A percentile compares a stretch with the other conserved stretches of the same genome.
Conservation (phyloP, 768 basidiomycete species). For the Hypholoma fasciculare region DNA sequence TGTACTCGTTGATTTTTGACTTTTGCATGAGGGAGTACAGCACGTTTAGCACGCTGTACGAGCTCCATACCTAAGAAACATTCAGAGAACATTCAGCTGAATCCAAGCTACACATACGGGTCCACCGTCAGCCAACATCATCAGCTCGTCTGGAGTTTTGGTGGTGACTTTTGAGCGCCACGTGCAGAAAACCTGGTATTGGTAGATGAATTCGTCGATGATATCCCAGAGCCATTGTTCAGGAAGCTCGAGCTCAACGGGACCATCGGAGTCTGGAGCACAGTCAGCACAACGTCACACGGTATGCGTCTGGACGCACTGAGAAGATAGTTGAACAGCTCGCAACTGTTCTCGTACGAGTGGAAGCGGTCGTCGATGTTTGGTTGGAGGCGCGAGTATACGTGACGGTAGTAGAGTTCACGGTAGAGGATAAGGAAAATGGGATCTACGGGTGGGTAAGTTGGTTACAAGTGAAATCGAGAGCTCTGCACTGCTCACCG, state of each 20-base stretch:
- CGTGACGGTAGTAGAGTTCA: slow-evolving; percentile 93
- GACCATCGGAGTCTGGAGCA: slow-evolving; percentile 83
- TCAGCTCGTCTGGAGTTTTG: slow-evolving; percentile 89
- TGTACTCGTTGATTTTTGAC: slow-evolving; percentile 91
- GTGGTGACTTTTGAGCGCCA: slow-evolving; percentile 84
- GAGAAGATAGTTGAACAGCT: slow-evolving; percentile 95
- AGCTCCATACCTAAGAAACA: slow-evolving; percentile 83
- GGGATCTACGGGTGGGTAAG: slow-evolving; percentile 50
- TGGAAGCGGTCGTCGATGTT: slow-evolving; percentile 98
- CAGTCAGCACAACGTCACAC: neutral
- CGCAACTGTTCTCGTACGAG: slow-evolving; percentile 97
- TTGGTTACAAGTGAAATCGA: neutral
- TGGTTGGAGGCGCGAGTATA: slow-evolving; percentile 93
- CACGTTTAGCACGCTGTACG: slow-evolving; percentile 97
- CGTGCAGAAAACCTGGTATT: slow-evolving; percentile 94
- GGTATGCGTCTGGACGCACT: slow-evolving; percentile 49
- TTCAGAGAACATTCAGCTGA: neutral
- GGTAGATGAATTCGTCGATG: slow-evolving; percentile 97
- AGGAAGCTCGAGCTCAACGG: slow-evolving; percentile 90
- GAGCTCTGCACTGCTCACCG: slow-evolving; percentile 45
- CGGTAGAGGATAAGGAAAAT: slow-evolving; percentile 97
- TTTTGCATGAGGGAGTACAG: slow-evolving; percentile 99
- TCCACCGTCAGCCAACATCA: slow-evolving; percentile 74
- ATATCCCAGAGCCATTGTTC: slow-evolving; percentile 99
- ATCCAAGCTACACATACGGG: slow-evolving; percentile 41